Evolutionary conservation across 345 rosid species (phyloP).

Genomic region (Moricandia arvensis): DNA sequence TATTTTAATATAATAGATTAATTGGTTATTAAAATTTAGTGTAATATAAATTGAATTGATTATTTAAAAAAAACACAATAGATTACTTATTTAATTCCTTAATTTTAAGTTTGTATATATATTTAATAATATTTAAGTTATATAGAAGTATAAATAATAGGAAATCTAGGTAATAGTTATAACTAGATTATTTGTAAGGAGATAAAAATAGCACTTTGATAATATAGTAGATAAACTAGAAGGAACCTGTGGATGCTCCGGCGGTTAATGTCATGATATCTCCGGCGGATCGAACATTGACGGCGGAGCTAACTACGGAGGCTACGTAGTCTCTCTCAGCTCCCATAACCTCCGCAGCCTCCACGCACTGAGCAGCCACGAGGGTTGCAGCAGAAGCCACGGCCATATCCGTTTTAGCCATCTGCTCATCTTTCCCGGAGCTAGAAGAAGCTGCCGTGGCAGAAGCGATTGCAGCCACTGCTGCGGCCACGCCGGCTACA

Average conservation of each 20-base stretch:
- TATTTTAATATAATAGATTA: too few species aligned
- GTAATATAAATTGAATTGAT: too few species aligned
- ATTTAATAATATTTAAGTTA: too few species aligned
- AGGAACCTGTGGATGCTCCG: conserved; percentile 79
- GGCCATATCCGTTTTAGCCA: conserved; percentile 33
- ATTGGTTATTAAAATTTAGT: too few species aligned
- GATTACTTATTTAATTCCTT: too few species aligned
- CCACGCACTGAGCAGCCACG: conserved; percentile 89
- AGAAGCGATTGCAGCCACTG: conserved; percentile 82
- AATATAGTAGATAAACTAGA: too few species aligned
- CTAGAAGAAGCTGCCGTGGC: conserved; percentile 70
- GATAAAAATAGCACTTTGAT: too few species aligned
- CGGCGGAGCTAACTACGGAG: conserved; percentile 76
- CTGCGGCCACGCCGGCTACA: conserved; percentile 81
- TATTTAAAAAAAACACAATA: too few species aligned
- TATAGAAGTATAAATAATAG: too few species aligned
- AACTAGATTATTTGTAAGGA: too few species aligned
- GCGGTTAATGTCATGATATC: conserved; percentile 92
- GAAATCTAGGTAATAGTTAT: too few species aligned
- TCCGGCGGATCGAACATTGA: conserved; percentile 73
- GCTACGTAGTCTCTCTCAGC: conserved; percentile 85
- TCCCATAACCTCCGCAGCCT: conserved; percentile 87
- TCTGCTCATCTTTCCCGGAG: conserved; percentile 15
- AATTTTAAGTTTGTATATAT: too few species aligned
- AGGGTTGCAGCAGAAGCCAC: conserved; percentile 88